These are phyloP conservation scores for Leptosphaerulina australis DNA, from an alignment of 2,329 filamentous ascomycete species.

Conservation along the genomic window DNA sequence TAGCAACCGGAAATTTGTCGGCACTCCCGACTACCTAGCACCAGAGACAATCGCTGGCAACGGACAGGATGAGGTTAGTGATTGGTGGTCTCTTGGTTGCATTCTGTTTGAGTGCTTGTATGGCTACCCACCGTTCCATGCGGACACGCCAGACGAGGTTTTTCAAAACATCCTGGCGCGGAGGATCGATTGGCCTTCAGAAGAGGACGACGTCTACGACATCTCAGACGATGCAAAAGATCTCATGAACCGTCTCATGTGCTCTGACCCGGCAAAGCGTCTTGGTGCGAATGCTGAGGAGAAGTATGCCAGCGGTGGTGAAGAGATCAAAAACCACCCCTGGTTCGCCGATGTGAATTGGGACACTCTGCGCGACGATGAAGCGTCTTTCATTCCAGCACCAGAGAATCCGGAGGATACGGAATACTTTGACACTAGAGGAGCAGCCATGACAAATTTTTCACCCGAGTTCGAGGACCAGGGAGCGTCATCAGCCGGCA, in stretches of 20 bases:
- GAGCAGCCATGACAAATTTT: slow-evolving; percentile 90
- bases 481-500: slow-evolving; percentile 71
- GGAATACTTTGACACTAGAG: slow-evolving; percentile 93
- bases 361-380: slow-evolving; percentile 90
- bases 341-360: slow-evolving; percentile 91
- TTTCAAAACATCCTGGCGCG: slow-evolving; percentile 95
- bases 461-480: slow-evolving; percentile 94
- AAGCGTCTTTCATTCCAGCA: slow-evolving; percentile 92
- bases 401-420: slow-evolving; percentile 95
- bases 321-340: slow-evolving; percentile 85
- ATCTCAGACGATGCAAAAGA: slow-evolving; percentile 90
- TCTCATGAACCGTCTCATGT: slow-evolving; percentile 89
- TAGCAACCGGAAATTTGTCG: slow-evolving; percentile 89
- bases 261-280: slow-evolving; percentile 78
- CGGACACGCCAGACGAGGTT: slow-evolving; percentile 84
- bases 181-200: slow-evolving; percentile 90
- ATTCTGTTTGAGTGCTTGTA: slow-evolving; percentile 97
- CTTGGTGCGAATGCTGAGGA: slow-evolving; percentile 86
- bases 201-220: slow-evolving; percentile 73
- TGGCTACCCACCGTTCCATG: slow-evolving; percentile 92
- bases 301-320: slow-evolving; percentile 80
- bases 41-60: slow-evolving; percentile 96
- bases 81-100: slow-evolving; percentile 99
- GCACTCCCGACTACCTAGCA: slow-evolving; percentile 94
- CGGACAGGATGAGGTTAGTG: slow-evolving; percentile 95